Conservation (phyloP, 768 basidiomycete genomes). For the Vararia minispora region DNA sequence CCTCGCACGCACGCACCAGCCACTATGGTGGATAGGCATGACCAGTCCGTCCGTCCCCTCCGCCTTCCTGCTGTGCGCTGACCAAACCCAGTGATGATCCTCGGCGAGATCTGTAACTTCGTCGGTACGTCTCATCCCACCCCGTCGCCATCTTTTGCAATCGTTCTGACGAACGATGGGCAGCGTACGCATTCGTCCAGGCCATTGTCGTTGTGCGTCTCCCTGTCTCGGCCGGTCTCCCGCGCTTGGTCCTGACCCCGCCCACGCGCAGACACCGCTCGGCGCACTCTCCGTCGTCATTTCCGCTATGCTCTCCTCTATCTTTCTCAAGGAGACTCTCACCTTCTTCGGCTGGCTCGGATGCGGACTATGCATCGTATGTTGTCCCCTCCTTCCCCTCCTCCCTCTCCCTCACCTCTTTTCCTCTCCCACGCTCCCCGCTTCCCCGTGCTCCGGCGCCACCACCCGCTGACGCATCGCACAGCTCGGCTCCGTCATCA, state of each 20-base stretch:
- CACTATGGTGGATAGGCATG: conserved; percentile 95
- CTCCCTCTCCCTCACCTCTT: conserved; percentile 1
- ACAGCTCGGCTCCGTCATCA: conserved; percentile 77
- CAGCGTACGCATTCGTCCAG: conserved; percentile 83
- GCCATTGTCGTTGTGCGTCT: conserved; percentile 79
- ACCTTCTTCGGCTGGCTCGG: conserved; percentile 98
- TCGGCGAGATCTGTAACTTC: conserved; percentile 84
- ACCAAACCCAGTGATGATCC: conserved; percentile 63
- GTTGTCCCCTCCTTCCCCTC: conserved; percentile 19
- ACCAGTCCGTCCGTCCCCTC: conserved; percentile 38
- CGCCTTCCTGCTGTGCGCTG: not conserved
- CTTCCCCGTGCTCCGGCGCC: no score
- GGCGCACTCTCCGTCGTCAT: conserved; percentile 95
- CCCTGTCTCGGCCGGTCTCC: not conserved
- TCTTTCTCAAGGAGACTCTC: conserved; percentile 88
- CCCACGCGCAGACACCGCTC: conserved; percentile 61
- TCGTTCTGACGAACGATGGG: conserved; percentile 10
- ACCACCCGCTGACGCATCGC: conserved; percentile 2
- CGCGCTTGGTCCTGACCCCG: conserved; percentile 3
- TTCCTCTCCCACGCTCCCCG: conserved; percentile 2
- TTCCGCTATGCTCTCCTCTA: conserved; percentile 84
- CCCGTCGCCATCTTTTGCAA: conserved; percentile 15
- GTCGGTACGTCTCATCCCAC: conserved; percentile 40
- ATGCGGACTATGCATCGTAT: conserved; percentile 80
- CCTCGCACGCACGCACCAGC: conserved; percentile 26